phyloP scores from a whole-genome alignment of 495 filamentous ascomycete species.

The Tuber aestivum region DNA sequence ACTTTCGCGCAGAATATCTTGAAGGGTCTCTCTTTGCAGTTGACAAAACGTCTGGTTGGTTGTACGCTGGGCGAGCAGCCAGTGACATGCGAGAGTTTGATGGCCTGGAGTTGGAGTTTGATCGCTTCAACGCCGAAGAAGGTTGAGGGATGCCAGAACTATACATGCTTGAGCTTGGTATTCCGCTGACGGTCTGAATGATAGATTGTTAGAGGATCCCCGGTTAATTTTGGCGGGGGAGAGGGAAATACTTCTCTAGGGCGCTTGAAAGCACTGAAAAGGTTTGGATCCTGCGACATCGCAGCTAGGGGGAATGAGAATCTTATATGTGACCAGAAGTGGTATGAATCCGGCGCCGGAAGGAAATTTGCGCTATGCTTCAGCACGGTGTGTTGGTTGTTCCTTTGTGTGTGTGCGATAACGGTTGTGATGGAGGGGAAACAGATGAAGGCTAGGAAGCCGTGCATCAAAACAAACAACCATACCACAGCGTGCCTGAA shows the following conservation, averaged over 20 bases:
- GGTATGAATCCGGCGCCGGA: not conserved
- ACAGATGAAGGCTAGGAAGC: not conserved
- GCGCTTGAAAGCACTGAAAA: conserved; percentile 61
- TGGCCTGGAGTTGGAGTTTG: conserved; percentile 73
- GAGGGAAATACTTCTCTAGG: conserved; percentile 56
- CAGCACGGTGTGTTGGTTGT: not conserved
- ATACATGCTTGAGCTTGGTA: conserved; percentile 55
- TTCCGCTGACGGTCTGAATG: conserved; percentile 61
- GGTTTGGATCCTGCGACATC: conserved; percentile 67
- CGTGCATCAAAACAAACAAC: conserved; percentile 30
- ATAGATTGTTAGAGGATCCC: conserved; percentile 18
- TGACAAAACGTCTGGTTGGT: conserved; percentile 68
- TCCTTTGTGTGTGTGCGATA: conserved; percentile 11
- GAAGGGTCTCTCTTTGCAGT: conserved; percentile 77
- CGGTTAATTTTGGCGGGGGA: conserved; percentile 7
- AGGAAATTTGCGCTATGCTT: not conserved
- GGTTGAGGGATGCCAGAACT: conserved; percentile 70
- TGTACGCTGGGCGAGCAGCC: conserved; percentile 67
- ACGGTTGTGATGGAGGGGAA: conserved; percentile 7
- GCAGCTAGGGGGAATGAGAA: not conserved
- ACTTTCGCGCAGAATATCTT: conserved; percentile 56
- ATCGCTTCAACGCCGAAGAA: conserved; percentile 91
- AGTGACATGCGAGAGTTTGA: conserved; percentile 83
- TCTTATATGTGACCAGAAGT: conserved; percentile 1
- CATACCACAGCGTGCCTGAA: not conserved